These are phyloP conservation scores for Tolypocladium endophyticum DNA, from an alignment of 2,329 filamentous ascomycete genomes.

Conservation along the genomic window DNA sequence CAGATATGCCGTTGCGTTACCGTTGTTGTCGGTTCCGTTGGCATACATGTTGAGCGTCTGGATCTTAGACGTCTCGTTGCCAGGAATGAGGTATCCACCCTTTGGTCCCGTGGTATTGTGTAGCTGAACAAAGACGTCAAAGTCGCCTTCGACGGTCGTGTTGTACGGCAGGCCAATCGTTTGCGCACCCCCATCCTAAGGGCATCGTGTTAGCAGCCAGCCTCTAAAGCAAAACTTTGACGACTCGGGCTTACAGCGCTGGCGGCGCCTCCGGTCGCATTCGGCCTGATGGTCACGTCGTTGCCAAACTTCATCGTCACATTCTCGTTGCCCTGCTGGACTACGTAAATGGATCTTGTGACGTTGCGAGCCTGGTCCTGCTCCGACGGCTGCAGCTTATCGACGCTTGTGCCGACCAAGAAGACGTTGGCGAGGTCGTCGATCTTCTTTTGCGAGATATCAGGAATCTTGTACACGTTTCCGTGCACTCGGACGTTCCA, in stretches of 20 bases:
- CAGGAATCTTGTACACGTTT: conserved; percentile 72
- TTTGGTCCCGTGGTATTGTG: conserved; percentile 41
- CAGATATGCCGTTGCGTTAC: conserved; percentile 68
- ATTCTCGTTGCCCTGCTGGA: conserved; percentile 56
- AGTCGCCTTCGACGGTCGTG: conserved; percentile 61
- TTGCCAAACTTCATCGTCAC: conserved; percentile 50
- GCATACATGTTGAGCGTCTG: conserved; percentile 61
- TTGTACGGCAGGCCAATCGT: conserved; percentile 52
- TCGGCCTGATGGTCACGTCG: conserved; percentile 35
- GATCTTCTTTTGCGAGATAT: conserved; percentile 53
- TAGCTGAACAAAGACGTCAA: conserved; percentile 59
- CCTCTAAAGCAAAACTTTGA: not conserved
- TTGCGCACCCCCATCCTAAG: conserved; percentile 45
- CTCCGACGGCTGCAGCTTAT: conserved; percentile 45
- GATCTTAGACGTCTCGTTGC: conserved; percentile 53
- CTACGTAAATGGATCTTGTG: conserved; percentile 62
- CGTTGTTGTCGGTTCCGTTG: conserved; percentile 50
- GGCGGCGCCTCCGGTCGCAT: conserved; percentile 41
- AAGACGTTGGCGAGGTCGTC: conserved; percentile 62
- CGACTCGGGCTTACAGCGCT: conserved; percentile 23
- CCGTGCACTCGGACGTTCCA: conserved; percentile 72
- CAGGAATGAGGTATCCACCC: conserved; percentile 41
- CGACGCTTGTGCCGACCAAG: conserved; percentile 53
- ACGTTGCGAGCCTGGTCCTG: conserved; percentile 62
- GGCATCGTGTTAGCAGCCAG: not conserved